Evolutionary conservation across 2,329 filamentous ascomycete genomes (phyloP).

Genomic region (Aspergillus ruber): DNA sequence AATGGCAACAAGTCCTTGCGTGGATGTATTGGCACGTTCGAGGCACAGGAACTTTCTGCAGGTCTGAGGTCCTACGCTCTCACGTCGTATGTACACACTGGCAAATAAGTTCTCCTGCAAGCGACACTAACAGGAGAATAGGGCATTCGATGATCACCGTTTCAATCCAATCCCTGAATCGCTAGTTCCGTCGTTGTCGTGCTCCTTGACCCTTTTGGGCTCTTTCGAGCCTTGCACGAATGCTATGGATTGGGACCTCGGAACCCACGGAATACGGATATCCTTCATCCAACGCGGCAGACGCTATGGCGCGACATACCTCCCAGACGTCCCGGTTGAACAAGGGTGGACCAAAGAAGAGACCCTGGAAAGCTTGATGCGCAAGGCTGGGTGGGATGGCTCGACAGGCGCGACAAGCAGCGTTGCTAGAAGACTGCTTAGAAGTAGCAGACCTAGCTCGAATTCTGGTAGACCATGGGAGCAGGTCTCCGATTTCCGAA

Average conservation of each 20-base stretch:
- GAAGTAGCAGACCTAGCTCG: constrained; percentile 15
- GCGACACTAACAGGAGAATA: constrained; percentile 20
- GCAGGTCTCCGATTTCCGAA: constrained; percentile 64
- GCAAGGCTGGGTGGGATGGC: constrained; percentile 88
- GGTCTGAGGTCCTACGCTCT: constrained; percentile 76
- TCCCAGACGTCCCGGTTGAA: constrained; percentile 85
- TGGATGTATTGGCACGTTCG: constrained; percentile 95
- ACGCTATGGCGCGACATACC: constrained; percentile 78
- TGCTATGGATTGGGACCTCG: constrained; percentile 78
- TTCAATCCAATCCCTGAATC: constrained; percentile 51
- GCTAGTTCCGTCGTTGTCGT: constrained; percentile 43
- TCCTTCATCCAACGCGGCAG: constrained; percentile 68
- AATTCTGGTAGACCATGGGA: constrained; percentile 53
- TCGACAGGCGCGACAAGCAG: constrained; percentile 46
- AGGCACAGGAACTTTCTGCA: constrained; percentile 62
- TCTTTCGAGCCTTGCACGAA: constrained; percentile 72
- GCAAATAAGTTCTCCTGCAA: background rate
- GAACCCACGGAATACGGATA: constrained; percentile 79
- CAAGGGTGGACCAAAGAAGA: constrained; percentile 96
- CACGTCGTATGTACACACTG: constrained; percentile 54
- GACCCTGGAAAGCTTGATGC: constrained; percentile 80
- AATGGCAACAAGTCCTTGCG: constrained; percentile 63
- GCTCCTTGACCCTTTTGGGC: constrained; percentile 73
- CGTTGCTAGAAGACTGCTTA: constrained; percentile 30
- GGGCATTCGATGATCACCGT: constrained; percentile 58